These are phyloP conservation scores for Penicillium nordicum DNA, from an alignment of 2,329 filamentous ascomycete genomes.

Conservation along the genomic window DNA sequence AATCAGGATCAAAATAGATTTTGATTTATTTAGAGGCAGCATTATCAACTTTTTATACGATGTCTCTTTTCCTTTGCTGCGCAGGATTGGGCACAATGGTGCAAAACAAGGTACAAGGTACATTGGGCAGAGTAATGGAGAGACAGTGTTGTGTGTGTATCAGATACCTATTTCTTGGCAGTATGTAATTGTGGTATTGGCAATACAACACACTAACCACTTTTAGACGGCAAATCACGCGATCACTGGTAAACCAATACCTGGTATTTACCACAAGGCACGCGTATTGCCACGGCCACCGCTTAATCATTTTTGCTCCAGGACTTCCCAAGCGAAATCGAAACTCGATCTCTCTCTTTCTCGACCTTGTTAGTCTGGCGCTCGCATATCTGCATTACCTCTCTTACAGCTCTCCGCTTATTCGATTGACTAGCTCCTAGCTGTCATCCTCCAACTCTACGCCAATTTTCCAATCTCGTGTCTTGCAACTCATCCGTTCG, in stretches of 20 bases:
- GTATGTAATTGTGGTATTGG: slow-evolving; percentile 7
- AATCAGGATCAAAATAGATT: neutral
- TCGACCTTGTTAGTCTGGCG: slow-evolving; percentile 32
- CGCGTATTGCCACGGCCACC: slow-evolving; percentile 31
- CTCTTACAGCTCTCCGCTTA: slow-evolving; percentile 14
- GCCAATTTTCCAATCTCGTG: slow-evolving; percentile 14
- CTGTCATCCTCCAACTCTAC: slow-evolving; percentile 13
- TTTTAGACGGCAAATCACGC: slow-evolving; percentile 10
- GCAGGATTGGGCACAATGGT: neutral
- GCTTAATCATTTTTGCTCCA: slow-evolving; percentile 30
- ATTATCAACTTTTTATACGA: neutral
- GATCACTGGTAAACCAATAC: slow-evolving; percentile 13
- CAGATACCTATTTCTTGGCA: slow-evolving; percentile 9
- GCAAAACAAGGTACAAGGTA: slow-evolving; percentile 2
- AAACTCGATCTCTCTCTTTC: slow-evolving; percentile 31
- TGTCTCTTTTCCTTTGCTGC: neutral
- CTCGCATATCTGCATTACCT: slow-evolving; percentile 28
- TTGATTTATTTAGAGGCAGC: neutral
- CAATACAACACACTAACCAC: slow-evolving; percentile 1
- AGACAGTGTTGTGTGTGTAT: slow-evolving; percentile 18
- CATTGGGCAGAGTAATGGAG: slow-evolving; percentile 7
- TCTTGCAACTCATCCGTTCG: slow-evolving; percentile 26
- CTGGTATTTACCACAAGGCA: slow-evolving; percentile 15
- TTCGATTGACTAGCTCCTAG: slow-evolving; percentile 23
- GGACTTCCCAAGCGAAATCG: slow-evolving; percentile 28